Evolutionary conservation across 495 filamentous ascomycete genomes (phyloP).

Genomic region (Pseudevernia furfuracea): DNA sequence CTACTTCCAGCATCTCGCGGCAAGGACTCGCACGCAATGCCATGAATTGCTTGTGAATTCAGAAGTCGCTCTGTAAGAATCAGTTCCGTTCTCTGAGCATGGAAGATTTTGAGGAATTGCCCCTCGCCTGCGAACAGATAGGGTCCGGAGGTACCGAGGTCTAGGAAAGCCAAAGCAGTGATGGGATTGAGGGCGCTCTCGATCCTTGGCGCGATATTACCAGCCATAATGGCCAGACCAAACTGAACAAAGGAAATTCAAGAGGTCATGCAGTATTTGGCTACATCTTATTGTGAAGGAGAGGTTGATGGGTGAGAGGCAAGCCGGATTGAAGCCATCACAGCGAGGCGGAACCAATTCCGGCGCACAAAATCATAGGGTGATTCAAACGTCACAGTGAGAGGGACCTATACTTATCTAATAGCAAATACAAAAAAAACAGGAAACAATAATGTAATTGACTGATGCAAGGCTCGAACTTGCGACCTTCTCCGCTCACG

Average conservation of each 20-base stretch:
- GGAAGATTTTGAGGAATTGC: conserved; percentile 55
- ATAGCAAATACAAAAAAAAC: too few species aligned
- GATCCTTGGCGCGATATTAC: not conserved
- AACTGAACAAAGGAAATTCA: not conserved
- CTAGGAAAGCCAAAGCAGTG: conserved; percentile 22
- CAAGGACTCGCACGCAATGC: conserved; percentile 41
- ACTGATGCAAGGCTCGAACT: conserved; percentile 27
- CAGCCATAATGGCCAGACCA: not conserved
- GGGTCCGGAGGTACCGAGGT: not conserved
- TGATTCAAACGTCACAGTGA: not conserved
- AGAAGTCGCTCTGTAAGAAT: conserved; percentile 47
- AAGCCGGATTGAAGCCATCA: not conserved
- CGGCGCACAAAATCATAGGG: not conserved
- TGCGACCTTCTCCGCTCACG: conserved; percentile 26
- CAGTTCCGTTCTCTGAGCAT: conserved; percentile 28
- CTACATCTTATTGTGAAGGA: not conserved
- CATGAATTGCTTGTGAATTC: conserved; percentile 57
- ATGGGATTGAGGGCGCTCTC: not conserved
- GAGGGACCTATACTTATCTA: too few species aligned
- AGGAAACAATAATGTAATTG: conserved; percentile 20
- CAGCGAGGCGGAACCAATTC: not conserved
- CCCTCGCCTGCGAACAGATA: conserved; percentile 67
- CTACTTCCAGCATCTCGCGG: conserved; percentile 15
- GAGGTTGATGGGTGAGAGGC: not conserved
- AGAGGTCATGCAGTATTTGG: not conserved